Evolutionary conservation across 345 rosid genomes (phyloP).

Genomic region (thale cress (Arabidopsis thaliana)): TAIR10.1 NC_003070.9:22474501-22475000

Average conservation of each 20-base stretch:
- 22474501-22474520: no score
- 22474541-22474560: no score
- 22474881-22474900: conserved; percentile 1
- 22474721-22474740: neutral
- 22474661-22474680: no score
- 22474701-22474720: no score
- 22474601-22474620: no score
- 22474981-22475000: conserved; percentile 74
- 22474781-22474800: neutral
- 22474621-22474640: no score
- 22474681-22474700: no score
- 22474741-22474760: neutral
- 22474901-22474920: conserved; percentile 5
- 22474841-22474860: conserved; percentile 3
- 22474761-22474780: neutral
- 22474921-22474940: neutral
- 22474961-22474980: conserved; percentile 72
- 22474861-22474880: conserved; percentile 14
- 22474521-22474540: no score
- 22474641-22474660: no score
- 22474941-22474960: conserved; percentile 24
- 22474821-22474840: conserved; percentile 16
- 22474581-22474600: no score
- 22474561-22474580: no score
- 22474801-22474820: conserved; percentile 14